A percentile compares a stretch with the other conserved stretches of the same genome.
phyloP scores from a whole-genome alignment of 2,329 filamentous ascomycete genomes.

The Elsinoe australis region DNA sequence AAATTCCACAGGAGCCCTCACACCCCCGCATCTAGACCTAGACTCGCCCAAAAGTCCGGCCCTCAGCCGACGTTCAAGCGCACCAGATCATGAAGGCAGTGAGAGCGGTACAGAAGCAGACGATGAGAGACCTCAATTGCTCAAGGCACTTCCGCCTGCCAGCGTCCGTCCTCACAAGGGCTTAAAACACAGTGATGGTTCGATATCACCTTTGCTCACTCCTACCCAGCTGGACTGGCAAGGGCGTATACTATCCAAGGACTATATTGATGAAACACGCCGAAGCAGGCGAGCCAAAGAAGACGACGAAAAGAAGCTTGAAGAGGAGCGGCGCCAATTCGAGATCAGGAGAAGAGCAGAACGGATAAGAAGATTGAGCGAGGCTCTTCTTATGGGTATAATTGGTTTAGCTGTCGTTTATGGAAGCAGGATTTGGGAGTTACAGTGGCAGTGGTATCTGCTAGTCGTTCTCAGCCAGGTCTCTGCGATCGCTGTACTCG shows the following conservation, averaged over 20 bases:
- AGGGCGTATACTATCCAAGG: slow-evolving; percentile 32
- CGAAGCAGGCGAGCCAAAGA: slow-evolving; percentile 28
- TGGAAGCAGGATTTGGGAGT: slow-evolving; percentile 29
- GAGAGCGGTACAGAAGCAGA: slow-evolving; percentile 94
- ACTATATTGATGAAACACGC: slow-evolving; percentile 31
- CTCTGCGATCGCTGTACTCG: slow-evolving; percentile 27
- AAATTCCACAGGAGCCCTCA: slow-evolving; percentile 1
- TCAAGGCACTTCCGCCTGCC: slow-evolving; percentile 78
- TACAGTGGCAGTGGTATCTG: slow-evolving; percentile 34
- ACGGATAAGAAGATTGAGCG: slow-evolving; percentile 59
- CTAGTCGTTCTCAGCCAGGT: slow-evolving; percentile 36
- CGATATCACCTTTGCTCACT: slow-evolving; percentile 36
- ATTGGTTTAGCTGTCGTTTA: slow-evolving; percentile 43
- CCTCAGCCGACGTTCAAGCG: slow-evolving; percentile 9
- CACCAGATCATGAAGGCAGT: slow-evolving; percentile 40
- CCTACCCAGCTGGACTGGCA: slow-evolving; percentile 43
- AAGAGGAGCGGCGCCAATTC: slow-evolving; percentile 57
- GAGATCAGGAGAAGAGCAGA: slow-evolving; percentile 84
- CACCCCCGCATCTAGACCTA: background rate
- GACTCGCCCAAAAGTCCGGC: background rate
- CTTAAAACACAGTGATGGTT: slow-evolving; percentile 45
- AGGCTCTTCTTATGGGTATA: slow-evolving; percentile 47
- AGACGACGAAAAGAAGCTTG: slow-evolving; percentile 36
- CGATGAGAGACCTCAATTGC: slow-evolving; percentile 67
- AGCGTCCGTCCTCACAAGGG: slow-evolving; percentile 69